Base-by-base conservation (phyloP, 768 basidiomycete genomes). In the Amanita exitialis region DNA sequence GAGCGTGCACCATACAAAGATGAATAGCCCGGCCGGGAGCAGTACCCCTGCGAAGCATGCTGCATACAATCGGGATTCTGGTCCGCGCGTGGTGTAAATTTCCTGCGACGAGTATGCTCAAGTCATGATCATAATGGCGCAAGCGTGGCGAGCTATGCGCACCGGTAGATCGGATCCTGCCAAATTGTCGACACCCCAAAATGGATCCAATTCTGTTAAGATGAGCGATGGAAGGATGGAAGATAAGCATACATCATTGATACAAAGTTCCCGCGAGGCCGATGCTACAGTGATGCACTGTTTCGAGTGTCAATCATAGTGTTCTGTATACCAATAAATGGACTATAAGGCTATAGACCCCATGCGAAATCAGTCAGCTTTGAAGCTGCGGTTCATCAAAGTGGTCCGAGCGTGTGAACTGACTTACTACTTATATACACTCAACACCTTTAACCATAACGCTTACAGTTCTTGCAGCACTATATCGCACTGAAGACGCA, bases 301-400 rank as follows among this genome's bases (percentile, higher is more conserved):
- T 65, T 15, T 61, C 57, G 63, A 88, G 20, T 3, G 27, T 13
- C 20, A 23, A 38, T 32, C 30, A 35, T 27, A 21, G 15, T 16
- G 25, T 30, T 15, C 4, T 42, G 58, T 67, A 30, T 57, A 9
- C 82, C 80, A 78, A 77, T 28, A 86, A 70, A 60, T 66, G 48
- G 21, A 49, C 21, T 27, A 49, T 28, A 12, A 42, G 32, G 27
- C 78, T 80, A 58, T 78, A 88, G 76, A 0, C 88, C 88, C 87
- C 88, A 91, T 0, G 77, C 74, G 53, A 90, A 80, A 45, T 80
- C 80, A 27, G 80, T 66, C 83, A n/a, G n/a, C n/a, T n/a, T n/a
- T 82, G 83, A 16, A 84, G 59, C 82, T 86, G 61, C 13, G 27
- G 51, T 10, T n/a, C n/a, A n/a, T n/a, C n/a, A n/a, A n/a, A n/a